These are phyloP conservation scores for Oxytropis ochrocephala DNA, from an alignment of 306 rosid genomes.

Conservation along the genomic window DNA sequence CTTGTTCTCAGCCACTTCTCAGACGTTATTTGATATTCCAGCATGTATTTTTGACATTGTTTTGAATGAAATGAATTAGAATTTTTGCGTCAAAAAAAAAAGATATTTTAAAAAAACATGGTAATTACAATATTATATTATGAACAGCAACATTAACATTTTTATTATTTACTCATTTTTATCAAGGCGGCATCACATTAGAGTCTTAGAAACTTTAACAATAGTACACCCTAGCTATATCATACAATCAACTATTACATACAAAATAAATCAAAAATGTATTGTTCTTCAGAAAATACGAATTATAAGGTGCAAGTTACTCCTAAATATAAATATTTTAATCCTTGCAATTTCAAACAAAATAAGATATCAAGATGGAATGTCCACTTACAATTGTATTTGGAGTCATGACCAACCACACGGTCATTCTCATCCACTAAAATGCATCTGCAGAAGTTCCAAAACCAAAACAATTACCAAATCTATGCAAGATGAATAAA, in stretches of 20 bases:
- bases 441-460: slow-evolving; percentile 67
- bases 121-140: background rate
- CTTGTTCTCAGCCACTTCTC: too few species aligned
- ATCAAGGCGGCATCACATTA: too few species aligned
- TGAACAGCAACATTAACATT: background rate
- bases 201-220: background rate
- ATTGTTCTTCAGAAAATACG: background rate
- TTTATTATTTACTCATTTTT: background rate
- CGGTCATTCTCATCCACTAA: slow-evolving; percentile 92
- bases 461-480: slow-evolving; percentile 8
- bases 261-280: background rate
- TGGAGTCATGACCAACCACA: slow-evolving; percentile 90
- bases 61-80: too few species aligned
- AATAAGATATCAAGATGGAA: background rate
- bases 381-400: slow-evolving; percentile 78
- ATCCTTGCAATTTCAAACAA: background rate
- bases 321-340: background rate
- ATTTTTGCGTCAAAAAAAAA: too few species aligned
- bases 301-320: background rate
- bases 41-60: too few species aligned
- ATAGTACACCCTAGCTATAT: background rate
- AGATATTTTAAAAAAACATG: background rate
- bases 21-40: too few species aligned
- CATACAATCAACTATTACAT: background rate
- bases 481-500: slow-evolving; percentile 11